Percentiles rank a stretch among this genome's conserved stretches.
Conservation (phyloP, 805 yeast species). For the Suhomyces sp. region DNA sequence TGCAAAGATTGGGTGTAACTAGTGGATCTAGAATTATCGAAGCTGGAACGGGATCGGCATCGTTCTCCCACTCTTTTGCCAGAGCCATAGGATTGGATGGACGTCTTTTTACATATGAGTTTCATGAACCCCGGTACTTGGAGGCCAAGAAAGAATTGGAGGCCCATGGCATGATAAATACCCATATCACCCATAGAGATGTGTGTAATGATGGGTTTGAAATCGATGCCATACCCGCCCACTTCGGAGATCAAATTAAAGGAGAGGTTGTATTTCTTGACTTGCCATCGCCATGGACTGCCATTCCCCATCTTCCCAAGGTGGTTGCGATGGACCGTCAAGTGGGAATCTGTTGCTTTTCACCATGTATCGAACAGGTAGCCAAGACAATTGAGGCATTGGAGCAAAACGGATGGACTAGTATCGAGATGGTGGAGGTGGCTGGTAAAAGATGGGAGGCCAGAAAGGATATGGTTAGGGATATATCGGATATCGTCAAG, state of each 20-base stretch:
- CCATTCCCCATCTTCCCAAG: constrained; percentile 68
- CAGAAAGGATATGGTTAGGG: constrained; percentile 81
- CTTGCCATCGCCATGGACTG: constrained; percentile 96
- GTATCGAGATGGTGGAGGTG: constrained; percentile 89
- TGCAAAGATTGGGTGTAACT: constrained; percentile 73
- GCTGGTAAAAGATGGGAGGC: constrained; percentile 86
- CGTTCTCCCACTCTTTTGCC: constrained; percentile 89
- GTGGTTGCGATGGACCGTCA: constrained; percentile 55
- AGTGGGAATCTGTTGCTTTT: constrained; percentile 86
- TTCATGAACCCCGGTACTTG: constrained; percentile 77
- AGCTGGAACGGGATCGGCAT: constrained; percentile 98
- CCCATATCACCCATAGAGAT: constrained; percentile 83
- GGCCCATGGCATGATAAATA: constrained; percentile 64
- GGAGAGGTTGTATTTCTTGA: constrained; percentile 85
- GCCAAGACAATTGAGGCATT: constrained; percentile 78
- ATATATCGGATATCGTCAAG: constrained; percentile 71
- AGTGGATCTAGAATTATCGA: constrained; percentile 83
- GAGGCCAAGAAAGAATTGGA: constrained; percentile 80
- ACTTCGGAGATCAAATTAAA: constrained; percentile 31
- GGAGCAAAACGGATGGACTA: constrained; percentile 75
- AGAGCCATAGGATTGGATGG: constrained; percentile 69
- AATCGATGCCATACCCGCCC: constrained; percentile 36
- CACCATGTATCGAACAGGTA: constrained; percentile 98
- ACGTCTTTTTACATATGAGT: constrained; percentile 79
- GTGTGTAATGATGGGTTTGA: constrained; percentile 87